These are phyloP conservation scores for Polytolypa hystricis DNA, from an alignment of 2,329 filamentous ascomycete species.

Conservation along the genomic window DNA sequence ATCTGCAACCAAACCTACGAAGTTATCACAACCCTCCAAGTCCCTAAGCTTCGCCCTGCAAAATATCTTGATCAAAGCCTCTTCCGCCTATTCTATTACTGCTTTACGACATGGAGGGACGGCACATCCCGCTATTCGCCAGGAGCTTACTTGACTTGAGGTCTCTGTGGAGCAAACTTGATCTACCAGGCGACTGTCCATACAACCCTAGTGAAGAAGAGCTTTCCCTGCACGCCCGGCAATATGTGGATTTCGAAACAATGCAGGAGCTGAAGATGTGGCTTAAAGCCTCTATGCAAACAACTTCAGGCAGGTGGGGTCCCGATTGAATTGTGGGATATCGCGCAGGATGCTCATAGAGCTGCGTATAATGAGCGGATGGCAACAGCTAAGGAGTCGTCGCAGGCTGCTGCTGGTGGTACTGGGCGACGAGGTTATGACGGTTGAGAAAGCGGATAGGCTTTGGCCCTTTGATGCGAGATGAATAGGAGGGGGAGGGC, in stretches of 20 bases:
- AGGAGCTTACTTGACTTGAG: constrained; percentile 23
- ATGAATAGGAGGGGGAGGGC: too few species aligned
- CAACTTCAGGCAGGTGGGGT: constrained; percentile 24
- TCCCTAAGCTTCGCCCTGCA: constrained; percentile 17
- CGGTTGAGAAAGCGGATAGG: constrained; percentile 8
- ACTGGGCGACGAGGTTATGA: constrained; percentile 7
- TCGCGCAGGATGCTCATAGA: constrained; percentile 17
- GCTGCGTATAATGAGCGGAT: constrained; percentile 22
- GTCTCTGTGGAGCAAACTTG: constrained; percentile 17
- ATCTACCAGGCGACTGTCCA: constrained; percentile 17
- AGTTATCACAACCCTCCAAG: constrained; percentile 15
- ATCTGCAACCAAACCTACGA: constrained; percentile 24
- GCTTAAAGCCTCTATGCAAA: constrained; percentile 17
- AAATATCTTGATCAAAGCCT: constrained; percentile 19
- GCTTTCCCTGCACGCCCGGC: constrained; percentile 13
- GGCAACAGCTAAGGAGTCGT: constrained; percentile 8
- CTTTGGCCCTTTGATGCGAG: constrained; percentile 12
- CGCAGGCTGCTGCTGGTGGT: too few species aligned
- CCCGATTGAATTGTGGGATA: constrained; percentile 21
- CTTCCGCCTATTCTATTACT: constrained; percentile 23
- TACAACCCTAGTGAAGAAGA: constrained; percentile 18
- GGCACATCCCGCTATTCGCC: constrained; percentile 17
- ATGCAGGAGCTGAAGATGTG: constrained; percentile 20
- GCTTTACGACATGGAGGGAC: constrained; percentile 20
- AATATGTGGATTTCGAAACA: constrained; percentile 24